These are phyloP conservation scores for Chlorella sp. DNA, from an alignment of 139 green algal species.

Conservation along the genomic window DNA sequence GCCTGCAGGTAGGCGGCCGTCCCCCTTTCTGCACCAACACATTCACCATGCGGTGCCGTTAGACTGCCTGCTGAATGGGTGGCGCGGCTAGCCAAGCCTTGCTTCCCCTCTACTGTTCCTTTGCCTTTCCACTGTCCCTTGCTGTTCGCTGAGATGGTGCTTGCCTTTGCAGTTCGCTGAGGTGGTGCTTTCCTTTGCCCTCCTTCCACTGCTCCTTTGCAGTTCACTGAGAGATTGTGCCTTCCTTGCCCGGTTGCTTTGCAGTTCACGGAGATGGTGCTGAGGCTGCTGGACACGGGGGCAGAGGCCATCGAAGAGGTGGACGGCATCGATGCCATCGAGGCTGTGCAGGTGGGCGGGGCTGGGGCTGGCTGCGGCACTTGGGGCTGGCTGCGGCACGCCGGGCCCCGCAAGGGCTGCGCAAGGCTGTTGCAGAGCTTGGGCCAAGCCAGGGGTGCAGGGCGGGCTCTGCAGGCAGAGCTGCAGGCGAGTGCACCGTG, in stretches of 20 bases:
- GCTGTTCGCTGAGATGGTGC: background rate
- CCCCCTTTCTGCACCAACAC: too few species aligned
- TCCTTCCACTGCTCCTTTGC: too few species aligned
- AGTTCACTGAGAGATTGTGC: too few species aligned
- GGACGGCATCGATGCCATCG: slow-evolving; percentile 59
- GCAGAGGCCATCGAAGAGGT: slow-evolving; percentile 43
- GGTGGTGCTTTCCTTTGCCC: background rate
- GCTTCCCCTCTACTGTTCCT: too few species aligned
- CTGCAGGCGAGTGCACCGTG: background rate
- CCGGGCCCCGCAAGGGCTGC: too few species aligned
- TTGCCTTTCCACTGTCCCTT: too few species aligned
- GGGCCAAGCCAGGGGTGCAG: too few species aligned
- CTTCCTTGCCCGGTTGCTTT: too few species aligned
- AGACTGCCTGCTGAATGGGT: too few species aligned
- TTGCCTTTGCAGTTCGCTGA: background rate
- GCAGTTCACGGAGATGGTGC: slow-evolving; percentile 55
- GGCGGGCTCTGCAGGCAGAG: background rate
- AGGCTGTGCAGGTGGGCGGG: slow-evolving; percentile 15
- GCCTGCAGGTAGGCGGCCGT: slow-evolving; percentile 28
- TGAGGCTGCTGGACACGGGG: slow-evolving; percentile 46
- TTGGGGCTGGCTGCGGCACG: background rate
- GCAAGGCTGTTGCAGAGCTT: too few species aligned
- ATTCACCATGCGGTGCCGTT: too few species aligned
- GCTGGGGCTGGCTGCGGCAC: background rate
- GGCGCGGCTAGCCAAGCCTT: too few species aligned